Evolutionary conservation across 139 green algal genomes (phyloP), one percentile per base, ranked within the genome.

Genomic region (Raphidocelis subcapitata): DNA sequence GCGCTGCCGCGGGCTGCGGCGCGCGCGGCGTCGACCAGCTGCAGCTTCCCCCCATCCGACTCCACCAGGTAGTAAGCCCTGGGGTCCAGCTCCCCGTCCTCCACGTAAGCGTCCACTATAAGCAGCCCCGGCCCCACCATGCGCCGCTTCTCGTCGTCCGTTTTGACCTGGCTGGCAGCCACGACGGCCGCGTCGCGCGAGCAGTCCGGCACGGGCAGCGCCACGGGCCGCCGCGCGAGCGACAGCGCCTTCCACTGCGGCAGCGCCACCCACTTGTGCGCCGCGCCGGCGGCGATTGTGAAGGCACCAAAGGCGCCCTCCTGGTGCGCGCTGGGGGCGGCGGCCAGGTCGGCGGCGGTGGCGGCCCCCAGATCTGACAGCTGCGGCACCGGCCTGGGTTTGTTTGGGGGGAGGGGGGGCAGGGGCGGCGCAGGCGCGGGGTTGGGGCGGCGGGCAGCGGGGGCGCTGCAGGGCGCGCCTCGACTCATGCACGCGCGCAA

Each of bases 171-270:
- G n/a, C 54, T 67, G 14, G 71, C 62, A 1, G 20, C 20, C 32
- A 85, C 18, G 10, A 94, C 59, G 16, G 67, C 65, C 1, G 65
- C 26, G 32, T 88, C 56, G 20, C 70, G n/a, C 5, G 65, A 24
- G 67, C 87, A 93, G 80, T 95, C 81, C 1, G 68, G 16, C 10
- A 95, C 32, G 0, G 59, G 62, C 1, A 95, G 62, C 0, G 81
- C 89, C 65, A 90, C 83, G 0, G 90, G 90, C 26, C 82, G 66
- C 0, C 61, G 72, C 26, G 85, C 81, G 61, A 92, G 70, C 56
- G 83, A 70, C 44, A 95, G 72, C 14, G 86, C 76, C 46, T 85
- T 88, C 87, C 87, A 95, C 60, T 84, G 73, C 21, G 90, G 90
- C 74, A 95, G 74, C 24, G 81, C 80, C 77, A 89, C 72, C 75